Evolutionary conservation across 1,284 basidiomycete genomes (phyloP), one percentile per base, ranked within the genome.

Genomic region (Thelephora terrestris): DNA sequence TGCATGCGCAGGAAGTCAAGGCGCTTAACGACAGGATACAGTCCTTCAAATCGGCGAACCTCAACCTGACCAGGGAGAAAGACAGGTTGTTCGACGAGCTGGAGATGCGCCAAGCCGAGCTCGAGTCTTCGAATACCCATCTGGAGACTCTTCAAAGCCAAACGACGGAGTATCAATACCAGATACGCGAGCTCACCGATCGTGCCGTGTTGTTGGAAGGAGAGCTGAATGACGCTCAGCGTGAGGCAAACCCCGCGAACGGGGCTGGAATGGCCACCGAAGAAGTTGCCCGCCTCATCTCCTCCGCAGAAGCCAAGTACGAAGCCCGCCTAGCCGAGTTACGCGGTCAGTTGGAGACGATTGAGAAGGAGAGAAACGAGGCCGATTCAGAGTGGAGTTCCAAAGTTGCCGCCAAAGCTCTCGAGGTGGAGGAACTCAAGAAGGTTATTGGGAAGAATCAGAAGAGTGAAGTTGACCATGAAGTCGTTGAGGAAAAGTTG

Each of bases 341-440:
- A 51, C 76, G 76, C 50, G 67, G 72, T 51, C 74, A 76, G 43
- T 60, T 89, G 17, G 57, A 64, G 9, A 67, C 68, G 17, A 61
- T 77, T 20, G 88, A 91, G 64, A 77, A 74, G 57, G 90, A 92
- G 60, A 72, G 86, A 25, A 79, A 74, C 47, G 88, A 90, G 50
- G 76, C 76, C 25, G 92, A 96, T 56, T 81, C 84, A 35, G 85
- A 89, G 53, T 92, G 91, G 87, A 86, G 84, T 57, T 73, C 74
- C 51, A 92, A 85, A 58, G 65, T 91, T 35, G 74, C 75, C 29
- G 85, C 86, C 55, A 85, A 88, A 59, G 71, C 78, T 21, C 76
- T 74, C 51, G 92, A 94, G 60, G 71, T 85, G 17, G 91, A 95
- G 51, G 74, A 80, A 36, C 61, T 95, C 53, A 78, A 81, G 54